phyloP scores from a whole-genome alignment of 1,284 basidiomycete genomes.

The Meripilus lineatus region DNA sequence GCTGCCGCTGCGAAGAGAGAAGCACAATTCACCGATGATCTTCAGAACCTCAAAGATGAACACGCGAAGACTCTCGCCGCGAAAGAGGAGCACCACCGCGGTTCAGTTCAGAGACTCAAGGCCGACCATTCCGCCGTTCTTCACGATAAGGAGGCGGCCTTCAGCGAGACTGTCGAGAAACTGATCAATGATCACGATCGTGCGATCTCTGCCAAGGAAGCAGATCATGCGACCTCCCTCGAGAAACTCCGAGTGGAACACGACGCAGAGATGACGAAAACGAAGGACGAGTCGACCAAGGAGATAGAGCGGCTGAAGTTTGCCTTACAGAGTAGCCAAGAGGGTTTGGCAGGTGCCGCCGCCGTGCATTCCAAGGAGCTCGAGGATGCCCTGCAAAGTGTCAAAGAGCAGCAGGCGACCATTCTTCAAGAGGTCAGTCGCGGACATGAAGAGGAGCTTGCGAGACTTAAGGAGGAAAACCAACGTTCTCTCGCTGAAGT shows the following conservation, averaged over 20 bases:
- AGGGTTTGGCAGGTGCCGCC: conserved; percentile 35
- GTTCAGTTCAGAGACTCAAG: conserved; percentile 36
- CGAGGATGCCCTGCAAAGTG: conserved; percentile 42
- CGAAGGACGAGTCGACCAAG: conserved; percentile 47
- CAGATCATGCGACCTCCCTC: conserved; percentile 53
- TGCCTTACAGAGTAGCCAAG: conserved; percentile 31
- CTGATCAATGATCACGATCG: conserved; percentile 61
- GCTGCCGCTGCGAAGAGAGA: conserved; percentile 64
- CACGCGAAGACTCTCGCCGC: conserved; percentile 47
- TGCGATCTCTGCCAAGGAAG: conserved; percentile 56
- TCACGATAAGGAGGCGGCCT: conserved; percentile 50
- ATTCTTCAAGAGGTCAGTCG: conserved; percentile 50
- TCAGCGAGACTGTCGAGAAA: conserved; percentile 53
- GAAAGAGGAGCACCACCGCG: conserved; percentile 55
- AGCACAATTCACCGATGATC: conserved; percentile 51
- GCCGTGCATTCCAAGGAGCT: conserved; percentile 38
- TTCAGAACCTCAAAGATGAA: conserved; percentile 59
- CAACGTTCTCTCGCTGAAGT: conserved; percentile 29
- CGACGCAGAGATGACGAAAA: conserved; percentile 38
- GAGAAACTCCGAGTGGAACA: conserved; percentile 58
- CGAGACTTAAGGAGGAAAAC: conserved; percentile 42
- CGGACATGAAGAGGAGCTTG: conserved; percentile 49
- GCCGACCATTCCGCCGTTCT: conserved; percentile 36
- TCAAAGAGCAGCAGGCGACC: conserved; percentile 52
- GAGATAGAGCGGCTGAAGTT: conserved; percentile 53